Evolutionary conservation across 352 stramenopile genomes (phyloP).

Genomic region (Blastocystis sp.): DNA sequence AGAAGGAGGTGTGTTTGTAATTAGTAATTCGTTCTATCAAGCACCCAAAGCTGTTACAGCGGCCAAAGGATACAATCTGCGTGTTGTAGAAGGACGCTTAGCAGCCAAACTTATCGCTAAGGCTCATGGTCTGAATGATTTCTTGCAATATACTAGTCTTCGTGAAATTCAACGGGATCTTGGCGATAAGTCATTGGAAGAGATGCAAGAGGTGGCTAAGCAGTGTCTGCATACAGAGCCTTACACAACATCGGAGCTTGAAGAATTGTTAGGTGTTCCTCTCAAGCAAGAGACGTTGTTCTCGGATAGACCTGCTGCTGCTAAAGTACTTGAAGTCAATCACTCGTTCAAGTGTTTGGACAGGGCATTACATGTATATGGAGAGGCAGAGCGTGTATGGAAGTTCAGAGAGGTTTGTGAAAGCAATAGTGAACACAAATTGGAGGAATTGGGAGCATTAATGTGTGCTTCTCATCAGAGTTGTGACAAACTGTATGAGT

Average conservation of each 20-base stretch:
- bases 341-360: constrained; percentile 69
- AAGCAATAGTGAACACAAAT: neutral
- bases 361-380: constrained; percentile 72
- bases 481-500: constrained; percentile 73
- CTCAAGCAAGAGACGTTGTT: constrained; percentile 36
- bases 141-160: constrained; percentile 67
- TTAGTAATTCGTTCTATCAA: constrained; percentile 72
- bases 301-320: neutral
- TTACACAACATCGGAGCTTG: constrained; percentile 55
- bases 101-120: constrained; percentile 73
- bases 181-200: constrained; percentile 61
- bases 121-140: constrained; percentile 65
- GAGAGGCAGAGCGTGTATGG: constrained; percentile 71
- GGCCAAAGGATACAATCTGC: constrained; percentile 72
- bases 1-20: constrained; percentile 69
- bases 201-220: constrained; percentile 66
- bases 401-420: constrained; percentile 67
- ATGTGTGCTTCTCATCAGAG: constrained; percentile 73
- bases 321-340: constrained; percentile 66
- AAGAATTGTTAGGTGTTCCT: constrained; percentile 7
- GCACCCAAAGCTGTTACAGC: constrained; percentile 75
- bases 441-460: constrained; percentile 69
- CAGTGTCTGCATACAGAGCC: constrained; percentile 27
- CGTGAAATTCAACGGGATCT: constrained; percentile 66
- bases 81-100: constrained; percentile 74